Base-by-base conservation (phyloP, 2,329 filamentous ascomycete species). In the Phyllosticta citriasiana region DNA sequence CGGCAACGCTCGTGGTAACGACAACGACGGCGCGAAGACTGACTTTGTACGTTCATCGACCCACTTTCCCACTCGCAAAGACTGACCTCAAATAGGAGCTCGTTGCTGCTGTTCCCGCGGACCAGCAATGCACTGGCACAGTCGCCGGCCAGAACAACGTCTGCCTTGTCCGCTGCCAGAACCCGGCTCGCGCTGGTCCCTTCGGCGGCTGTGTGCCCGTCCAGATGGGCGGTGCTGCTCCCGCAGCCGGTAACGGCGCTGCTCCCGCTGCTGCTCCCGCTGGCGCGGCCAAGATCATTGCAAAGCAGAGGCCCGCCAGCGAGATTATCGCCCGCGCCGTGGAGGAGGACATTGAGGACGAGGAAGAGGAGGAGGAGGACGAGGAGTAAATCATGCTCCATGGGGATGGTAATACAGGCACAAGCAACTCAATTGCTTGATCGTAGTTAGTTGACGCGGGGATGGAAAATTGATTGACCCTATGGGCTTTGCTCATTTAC, bases 121-220 rank as follows among this genome's bases (percentile, higher is more conserved):
- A 74, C 63, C 80, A 82, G 73, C 67, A 74, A 54, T 87, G 84
- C 74, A 84, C 81, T 14, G 84, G 84, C 55, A 82, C 77, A 35
- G 80, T 84, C 4, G 83, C 82, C 12, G 84, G 83, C 50, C 77
- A 84, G 72, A 70, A 76, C 40, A 83, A 83, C 66, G 78, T 85
- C 66, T 87, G 84, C 74, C 79, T 87, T 66, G 82, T 87, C 57
- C 79, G 82, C 26, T 86, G 84, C 74, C 74, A 84, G 75, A 87
- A 87, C 72, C 77, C 75, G 1, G 83, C 83, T 35, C 73, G 78
- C 59, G 83, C 83, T 47, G 84, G 84, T 14, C 84, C 84, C 30
- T 87, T 87, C 67, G 84, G 84, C 59, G 83, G 82, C 55, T 81
- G 83, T 65, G 79, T 85, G 19, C 80, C 82, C 12, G 78, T 84